Conservation (phyloP, 2,329 filamentous ascomycete genomes). For the Didymosphaeria variabile region DNA sequence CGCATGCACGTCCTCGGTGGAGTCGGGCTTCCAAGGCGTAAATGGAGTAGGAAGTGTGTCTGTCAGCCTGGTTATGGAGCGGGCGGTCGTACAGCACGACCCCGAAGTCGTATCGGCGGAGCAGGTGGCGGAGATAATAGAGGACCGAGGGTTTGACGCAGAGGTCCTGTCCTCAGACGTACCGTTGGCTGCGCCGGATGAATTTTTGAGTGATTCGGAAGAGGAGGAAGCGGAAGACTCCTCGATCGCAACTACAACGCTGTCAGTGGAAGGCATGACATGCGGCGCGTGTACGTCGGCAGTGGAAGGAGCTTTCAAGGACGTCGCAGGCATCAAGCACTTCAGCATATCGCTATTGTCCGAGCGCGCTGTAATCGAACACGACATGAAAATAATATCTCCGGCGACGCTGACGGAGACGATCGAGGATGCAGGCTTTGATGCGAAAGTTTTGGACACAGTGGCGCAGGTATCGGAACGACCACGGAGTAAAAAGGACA, state of each 20-base stretch:
- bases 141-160: constrained; percentile 91
- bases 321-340: constrained; percentile 74
- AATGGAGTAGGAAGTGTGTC: constrained; percentile 86
- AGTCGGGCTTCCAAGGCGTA: constrained; percentile 85
- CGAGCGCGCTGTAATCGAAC: constrained; percentile 84
- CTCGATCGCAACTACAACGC: constrained; percentile 70
- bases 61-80: constrained; percentile 92
- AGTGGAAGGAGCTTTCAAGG: constrained; percentile 81
- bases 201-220: constrained; percentile 49
- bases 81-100: constrained; percentile 93
- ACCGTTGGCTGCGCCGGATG: constrained; percentile 59
- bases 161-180: constrained; percentile 85
- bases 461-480: constrained; percentile 54
- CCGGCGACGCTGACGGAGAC: constrained; percentile 65
- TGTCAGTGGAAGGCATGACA: constrained; percentile 88
- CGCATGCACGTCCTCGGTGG: constrained; percentile 93
- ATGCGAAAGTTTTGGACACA: constrained; percentile 79
- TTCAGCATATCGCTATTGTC: constrained; percentile 87
- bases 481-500: constrained; percentile 48
- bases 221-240: constrained; percentile 40
- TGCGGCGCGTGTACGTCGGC: constrained; percentile 90
- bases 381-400: constrained; percentile 68
- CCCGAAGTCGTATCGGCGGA: constrained; percentile 76
- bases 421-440: constrained; percentile 78
- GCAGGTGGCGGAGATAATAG: constrained; percentile 82